Percentiles rank a stretch among this genome's conserved stretches.
Evolutionary conservation across 306 rosid genomes (phyloP).

Genomic region (Urtica urens): DNA sequence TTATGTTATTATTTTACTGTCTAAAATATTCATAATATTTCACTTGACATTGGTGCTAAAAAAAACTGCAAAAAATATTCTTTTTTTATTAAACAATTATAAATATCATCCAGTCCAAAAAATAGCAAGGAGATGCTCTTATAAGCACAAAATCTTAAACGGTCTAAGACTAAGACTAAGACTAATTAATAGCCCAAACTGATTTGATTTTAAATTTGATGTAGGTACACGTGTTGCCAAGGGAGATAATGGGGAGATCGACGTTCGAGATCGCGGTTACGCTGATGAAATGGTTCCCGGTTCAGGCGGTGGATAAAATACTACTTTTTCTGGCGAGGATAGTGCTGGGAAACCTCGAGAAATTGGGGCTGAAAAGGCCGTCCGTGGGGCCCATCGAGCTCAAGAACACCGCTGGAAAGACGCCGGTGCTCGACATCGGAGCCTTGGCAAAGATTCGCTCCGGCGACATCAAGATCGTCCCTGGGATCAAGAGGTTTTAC

Average conservation of each 20-base stretch:
- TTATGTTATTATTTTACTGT: too few species aligned
- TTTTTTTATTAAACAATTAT: too few species aligned
- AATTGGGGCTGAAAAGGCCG: conserved; percentile 66
- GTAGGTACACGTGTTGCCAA: conserved; percentile 78
- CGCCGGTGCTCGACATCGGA: conserved; percentile 86
- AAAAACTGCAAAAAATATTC: too few species aligned
- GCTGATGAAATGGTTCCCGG: conserved; percentile 58
- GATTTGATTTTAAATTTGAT: too few species aligned
- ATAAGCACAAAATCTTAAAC: too few species aligned
- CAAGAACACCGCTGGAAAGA: conserved; percentile 68
- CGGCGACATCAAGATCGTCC: conserved; percentile 68
- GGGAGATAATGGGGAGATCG: conserved; percentile 64
- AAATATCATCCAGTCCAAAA: too few species aligned
- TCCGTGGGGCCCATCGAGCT: conserved; percentile 56
- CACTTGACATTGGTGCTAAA: too few species aligned
- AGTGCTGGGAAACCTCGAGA: conserved; percentile 56
- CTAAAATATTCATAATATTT: too few species aligned
- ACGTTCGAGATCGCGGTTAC: conserved; percentile 56
- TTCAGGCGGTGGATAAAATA: conserved; percentile 68
- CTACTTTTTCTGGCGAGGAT: conserved; percentile 41
- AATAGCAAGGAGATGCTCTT: too few species aligned
- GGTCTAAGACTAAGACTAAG: too few species aligned
- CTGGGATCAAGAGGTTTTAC: conserved; percentile 63
- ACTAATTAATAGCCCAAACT: too few species aligned
- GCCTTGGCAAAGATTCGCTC: conserved; percentile 60